These are phyloP conservation scores for Ogataea corticis DNA, from an alignment of 805 yeast species.

Conservation along the genomic window DNA sequence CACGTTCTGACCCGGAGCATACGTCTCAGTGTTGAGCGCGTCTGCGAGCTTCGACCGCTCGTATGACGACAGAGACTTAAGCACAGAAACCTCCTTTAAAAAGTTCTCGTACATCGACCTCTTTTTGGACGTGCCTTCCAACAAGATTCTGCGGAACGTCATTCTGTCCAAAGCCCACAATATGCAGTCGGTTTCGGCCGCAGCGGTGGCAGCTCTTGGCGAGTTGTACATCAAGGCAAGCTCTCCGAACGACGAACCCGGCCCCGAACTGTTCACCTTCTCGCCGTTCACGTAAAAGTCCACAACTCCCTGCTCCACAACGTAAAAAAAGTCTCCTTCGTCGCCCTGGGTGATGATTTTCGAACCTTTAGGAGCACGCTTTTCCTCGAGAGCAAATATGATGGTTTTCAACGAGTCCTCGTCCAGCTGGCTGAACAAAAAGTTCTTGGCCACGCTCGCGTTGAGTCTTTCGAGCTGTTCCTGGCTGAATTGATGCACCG, in stretches of 20 bases:
- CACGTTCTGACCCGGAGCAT: constrained; percentile 68
- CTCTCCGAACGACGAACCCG: constrained; percentile 94
- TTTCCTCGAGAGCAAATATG: constrained; percentile 80
- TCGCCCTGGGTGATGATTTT: constrained; percentile 88
- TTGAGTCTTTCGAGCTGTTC: constrained; percentile 71
- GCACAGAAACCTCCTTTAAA: constrained; percentile 80
- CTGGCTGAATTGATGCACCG: constrained; percentile 59
- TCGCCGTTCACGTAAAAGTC: constrained; percentile 73
- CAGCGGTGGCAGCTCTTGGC: constrained; percentile 95
- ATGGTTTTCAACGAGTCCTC: constrained; percentile 74
- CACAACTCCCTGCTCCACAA: constrained; percentile 81
- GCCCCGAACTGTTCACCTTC: constrained; percentile 71
- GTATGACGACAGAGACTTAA: constrained; percentile 68
- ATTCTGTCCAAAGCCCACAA: constrained; percentile 93
- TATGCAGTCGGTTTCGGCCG: constrained; percentile 66
- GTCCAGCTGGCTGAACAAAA: constrained; percentile 82
- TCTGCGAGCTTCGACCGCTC: constrained; percentile 93
- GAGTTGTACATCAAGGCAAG: constrained; percentile 96
- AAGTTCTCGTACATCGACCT: constrained; percentile 89
- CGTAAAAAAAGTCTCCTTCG: constrained; percentile 90
- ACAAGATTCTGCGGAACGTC: constrained; percentile 86
- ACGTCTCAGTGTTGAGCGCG: constrained; percentile 80
- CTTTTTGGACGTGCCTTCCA: constrained; percentile 88
- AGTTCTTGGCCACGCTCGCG: constrained; percentile 73
- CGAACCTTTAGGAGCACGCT: constrained; percentile 54